Evolutionary conservation across 441 rosid species (phyloP), one percentile per base, ranked within the genome.

Genomic region (Euphorbia celastroides): DNA sequence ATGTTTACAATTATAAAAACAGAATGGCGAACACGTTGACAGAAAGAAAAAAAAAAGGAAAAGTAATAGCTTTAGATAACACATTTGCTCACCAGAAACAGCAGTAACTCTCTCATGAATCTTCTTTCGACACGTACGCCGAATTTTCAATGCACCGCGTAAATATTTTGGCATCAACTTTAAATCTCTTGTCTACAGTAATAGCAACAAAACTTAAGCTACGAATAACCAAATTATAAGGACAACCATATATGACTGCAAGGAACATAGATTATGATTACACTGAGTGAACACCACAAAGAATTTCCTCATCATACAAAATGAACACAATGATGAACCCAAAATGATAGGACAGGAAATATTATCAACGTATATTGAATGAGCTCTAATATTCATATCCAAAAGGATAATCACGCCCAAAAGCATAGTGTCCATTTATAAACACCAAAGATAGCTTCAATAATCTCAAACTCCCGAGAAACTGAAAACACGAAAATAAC

Each of bases 41-140:
- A 7, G 5, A 42, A 5, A 42, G 4, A 34, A 34, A 34, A 34
- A 42, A 13, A 42, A 42, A 42, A 42, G 44, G 20, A 64, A 10
- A 34, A 54, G 5, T 20, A 28, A 11, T 22, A 63, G 23, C 13
- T 28, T 46, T 5, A 23, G 34, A 30, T 4, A 16, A 32, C 56
- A 58, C 14, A 57, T 20, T 36, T 62, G 60, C 70, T 71, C 64
- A 92, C 99, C 93, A 64, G 86, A 88, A 69, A 88, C 77, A 57
- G 94, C 96, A 32, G 75, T 71, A 52, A 92, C 84, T 79, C 99
- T 83, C 70, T 94, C 97, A 20, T 73, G 84, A 26, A 94, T 94
- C 92, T 84, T 92, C 78, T 75, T 83, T 32, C 99, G 74, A 78
- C 91, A 92, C 0, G 75, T 73, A 25, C 97, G 87, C 5, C 98